Conservation (phyloP, 2,329 filamentous ascomycete genomes). For the Basipetospora chlamydospora region DNA sequence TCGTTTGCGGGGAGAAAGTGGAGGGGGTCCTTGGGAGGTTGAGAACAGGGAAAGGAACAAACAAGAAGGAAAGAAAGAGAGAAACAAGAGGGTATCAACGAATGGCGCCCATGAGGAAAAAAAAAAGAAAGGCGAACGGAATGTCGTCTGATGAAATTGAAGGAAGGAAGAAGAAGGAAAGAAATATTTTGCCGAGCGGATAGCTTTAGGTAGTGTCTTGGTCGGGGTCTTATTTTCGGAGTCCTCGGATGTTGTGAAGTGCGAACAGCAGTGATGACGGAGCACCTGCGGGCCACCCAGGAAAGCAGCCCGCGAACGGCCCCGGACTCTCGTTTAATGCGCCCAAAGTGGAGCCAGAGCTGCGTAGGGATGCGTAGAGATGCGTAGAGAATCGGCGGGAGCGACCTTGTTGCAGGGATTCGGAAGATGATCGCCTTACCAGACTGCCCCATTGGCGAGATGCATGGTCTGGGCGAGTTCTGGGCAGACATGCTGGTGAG, state of each 20-base stretch:
- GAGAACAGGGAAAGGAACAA: constrained; percentile 8
- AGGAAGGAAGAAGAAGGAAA: background rate
- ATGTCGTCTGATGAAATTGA: constrained; percentile 1
- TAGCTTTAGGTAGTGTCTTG: background rate
- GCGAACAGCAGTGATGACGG: constrained; percentile 1
- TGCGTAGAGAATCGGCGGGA: no score
- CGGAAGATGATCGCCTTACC: no score
- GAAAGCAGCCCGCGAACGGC: no score
- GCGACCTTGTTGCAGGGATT: no score
- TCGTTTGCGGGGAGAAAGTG: constrained; percentile 3
- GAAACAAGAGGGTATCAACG: constrained; percentile 1
- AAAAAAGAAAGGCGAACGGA: background rate
- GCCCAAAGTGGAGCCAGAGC: no score
- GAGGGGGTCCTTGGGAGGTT: constrained; percentile 1
- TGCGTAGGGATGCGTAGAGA: no score
- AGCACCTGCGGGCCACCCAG: background rate
- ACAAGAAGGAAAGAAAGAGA: constrained; percentile 6
- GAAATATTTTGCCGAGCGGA: background rate
- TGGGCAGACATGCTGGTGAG: no score
- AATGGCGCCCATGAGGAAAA: constrained; percentile 1
- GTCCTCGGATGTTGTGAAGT: constrained; percentile 3
- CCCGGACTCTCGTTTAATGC: no score
- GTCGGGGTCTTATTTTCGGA: background rate
- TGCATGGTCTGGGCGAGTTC: no score
- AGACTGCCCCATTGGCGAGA: no score